Conservation (phyloP, 2,329 filamentous ascomycete genomes). For the Colletotrichum sp. region DNA sequence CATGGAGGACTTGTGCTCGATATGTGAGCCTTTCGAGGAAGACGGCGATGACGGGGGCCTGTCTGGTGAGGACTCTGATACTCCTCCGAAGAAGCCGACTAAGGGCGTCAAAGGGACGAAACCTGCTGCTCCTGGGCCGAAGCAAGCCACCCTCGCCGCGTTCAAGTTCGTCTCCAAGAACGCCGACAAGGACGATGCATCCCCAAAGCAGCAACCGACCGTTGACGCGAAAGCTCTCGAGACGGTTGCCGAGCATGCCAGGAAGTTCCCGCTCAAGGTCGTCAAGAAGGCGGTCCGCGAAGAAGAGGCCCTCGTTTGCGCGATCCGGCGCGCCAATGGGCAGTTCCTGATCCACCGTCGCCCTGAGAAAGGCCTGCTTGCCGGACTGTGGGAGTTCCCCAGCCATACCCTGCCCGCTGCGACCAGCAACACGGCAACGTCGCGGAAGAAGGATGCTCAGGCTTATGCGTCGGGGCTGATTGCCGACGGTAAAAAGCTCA, state of each 20-base stretch:
- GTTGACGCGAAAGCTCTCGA: constrained; percentile 30
- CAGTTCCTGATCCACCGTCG: constrained; percentile 54
- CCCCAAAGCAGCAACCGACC: not conserved
- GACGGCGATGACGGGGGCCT: constrained; percentile 16
- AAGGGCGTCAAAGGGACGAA: constrained; percentile 4
- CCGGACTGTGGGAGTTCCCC: constrained; percentile 62
- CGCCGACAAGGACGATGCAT: not conserved
- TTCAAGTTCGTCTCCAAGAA: constrained; percentile 36
- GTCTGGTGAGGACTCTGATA: not conserved
- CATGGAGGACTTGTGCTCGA: constrained; percentile 55
- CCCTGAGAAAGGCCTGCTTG: constrained; percentile 58
- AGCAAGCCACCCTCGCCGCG: constrained; percentile 36
- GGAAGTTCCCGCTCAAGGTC: constrained; percentile 55
- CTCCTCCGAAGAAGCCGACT: constrained; percentile 7
- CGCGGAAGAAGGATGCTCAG: constrained; percentile 41
- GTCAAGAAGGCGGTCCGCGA: constrained; percentile 57
- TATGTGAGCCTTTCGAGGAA: constrained; percentile 55
- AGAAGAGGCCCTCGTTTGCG: constrained; percentile 60
- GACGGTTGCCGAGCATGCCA: constrained; percentile 47
- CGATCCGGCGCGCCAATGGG: constrained; percentile 49
- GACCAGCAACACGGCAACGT: constrained; percentile 29
- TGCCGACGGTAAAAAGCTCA: not conserved
- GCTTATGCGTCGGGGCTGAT: constrained; percentile 36
- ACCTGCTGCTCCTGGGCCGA: constrained; percentile 12
- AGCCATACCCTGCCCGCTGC: constrained; percentile 42